Base-by-base conservation (phyloP, 164 flowering plant genomes). In the Vitis rotundifolia region DNA sequence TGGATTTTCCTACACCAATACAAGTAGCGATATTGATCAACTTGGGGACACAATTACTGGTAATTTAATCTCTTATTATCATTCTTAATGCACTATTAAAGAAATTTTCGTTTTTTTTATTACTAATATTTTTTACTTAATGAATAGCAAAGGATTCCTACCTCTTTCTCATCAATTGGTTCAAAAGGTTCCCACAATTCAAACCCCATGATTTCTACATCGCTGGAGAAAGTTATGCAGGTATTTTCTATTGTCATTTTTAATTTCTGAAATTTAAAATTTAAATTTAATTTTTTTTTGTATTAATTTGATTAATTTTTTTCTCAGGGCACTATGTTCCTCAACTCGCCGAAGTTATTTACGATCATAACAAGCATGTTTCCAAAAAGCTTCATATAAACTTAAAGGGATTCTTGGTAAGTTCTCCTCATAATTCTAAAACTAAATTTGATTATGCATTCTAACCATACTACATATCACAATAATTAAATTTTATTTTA, bases 211-310 rank as follows among this genome's bases (percentile, higher is more conserved):
- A 91, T 5, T 90, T 91, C 70, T 91, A 80, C 82, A 84, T 93
- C 29, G 44, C 96, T 31, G 98, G 98, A 9, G 98, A 93, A 73
- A 91, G 98, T 78, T 90, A 91, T 56, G 97, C 88, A 79, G 97
- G 97, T 87, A 81, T 4, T 50, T 1, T 64, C 11, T 61, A 49
- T 9, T 53, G 61, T 26, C 7, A n/a, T 9, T 2, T 37, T 37
- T 37, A 37, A 37, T 37, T 3, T 37, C 44, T 6, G 2, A 3
- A 37, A 37, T 37, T 37, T 37, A 37, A 37, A 1, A 37, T 6
- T 3, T 37, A 31, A 31, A 2, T 6, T 44, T 12, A 37, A 49
- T 26, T 49, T 15, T 61, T 55, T 29, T 15, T 53, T 64, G 49
- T 12, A 31, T 59, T 61, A 56, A 0, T 72, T 66, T 61, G 8